These are phyloP conservation scores for Lactarius vividus DNA, from an alignment of 768 basidiomycete species.

Conservation along the genomic window DNA sequence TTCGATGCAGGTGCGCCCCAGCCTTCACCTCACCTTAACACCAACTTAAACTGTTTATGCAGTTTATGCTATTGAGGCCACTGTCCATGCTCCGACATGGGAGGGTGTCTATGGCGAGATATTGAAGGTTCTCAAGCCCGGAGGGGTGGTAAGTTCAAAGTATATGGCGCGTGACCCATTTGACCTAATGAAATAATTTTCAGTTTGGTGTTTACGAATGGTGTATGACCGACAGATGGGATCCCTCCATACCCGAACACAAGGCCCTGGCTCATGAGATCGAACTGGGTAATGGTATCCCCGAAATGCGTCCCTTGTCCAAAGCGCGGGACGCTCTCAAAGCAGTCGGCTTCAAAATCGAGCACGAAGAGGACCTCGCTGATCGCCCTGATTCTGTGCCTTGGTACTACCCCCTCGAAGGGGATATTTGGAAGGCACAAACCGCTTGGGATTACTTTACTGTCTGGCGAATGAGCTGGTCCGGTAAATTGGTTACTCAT, in stretches of 20 bases:
- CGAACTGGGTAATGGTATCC: constrained; percentile 95
- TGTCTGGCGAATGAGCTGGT: constrained; percentile 87
- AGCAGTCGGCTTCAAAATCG: constrained; percentile 81
- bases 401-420: constrained; percentile 98
- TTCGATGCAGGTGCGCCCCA: constrained; percentile 84
- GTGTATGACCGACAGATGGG: constrained; percentile 97
- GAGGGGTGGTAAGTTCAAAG: constrained; percentile 71
- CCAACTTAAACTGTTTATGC: constrained; percentile 12
- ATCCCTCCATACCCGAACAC: constrained; percentile 80
- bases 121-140: constrained; percentile 90
- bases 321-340: constrained; percentile 73
- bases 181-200: not conserved
- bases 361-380: constrained; percentile 93
- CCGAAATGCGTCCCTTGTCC: constrained; percentile 85
- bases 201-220: constrained; percentile 99
- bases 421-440: constrained; percentile 89
- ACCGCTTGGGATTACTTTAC: constrained; percentile 89
- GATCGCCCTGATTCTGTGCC: constrained; percentile 71
- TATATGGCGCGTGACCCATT: not conserved
- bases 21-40: not conserved
- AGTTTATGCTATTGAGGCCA: constrained; percentile 98
- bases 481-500: constrained; percentile 82
- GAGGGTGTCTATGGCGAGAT: constrained; percentile 96
- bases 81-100: constrained; percentile 92
- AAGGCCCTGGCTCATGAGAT: constrained; percentile 89